Evolutionary conservation across 164 flowering plant species (phyloP), one percentile per base, ranked within the genome.

Genomic region (Liquidambar formosana): DNA sequence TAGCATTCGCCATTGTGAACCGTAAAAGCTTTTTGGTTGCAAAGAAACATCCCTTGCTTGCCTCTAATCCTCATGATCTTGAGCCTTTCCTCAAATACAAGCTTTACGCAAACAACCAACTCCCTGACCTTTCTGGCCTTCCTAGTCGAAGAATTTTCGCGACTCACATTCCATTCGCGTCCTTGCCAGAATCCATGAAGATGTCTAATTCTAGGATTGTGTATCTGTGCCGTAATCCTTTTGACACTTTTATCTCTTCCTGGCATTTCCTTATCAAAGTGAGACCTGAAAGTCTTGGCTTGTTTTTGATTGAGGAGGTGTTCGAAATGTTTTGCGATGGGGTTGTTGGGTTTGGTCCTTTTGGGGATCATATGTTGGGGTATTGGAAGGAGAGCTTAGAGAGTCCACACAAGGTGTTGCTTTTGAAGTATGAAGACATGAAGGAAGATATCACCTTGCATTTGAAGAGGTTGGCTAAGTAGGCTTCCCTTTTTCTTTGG

Each of bases 341-440:
- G 0, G 73, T 57, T 2, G 27, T 74, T 0, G 79, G 79, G 45
- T 79, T 66, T 23, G 87, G 87, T 8, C 87, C 87, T 0, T 79
- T 75, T 47, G 81, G 88, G 88, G 80, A 74, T 0, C 88, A 84
- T 23, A 76, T 84, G 79, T 59, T 79, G 67, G 85, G 83, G 70
- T 81, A 81, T 53, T 81, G 85, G 85, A 73, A 76, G 3, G 78
- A 68, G 52, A 84, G 88, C 68, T 13, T 72, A 45, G 70, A 61
- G 69, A 62, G 49, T 14, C 85, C 83, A 0, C 25, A 81, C 10
- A 76, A 75, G 57, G 79, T 84, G 8, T 44, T 84, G 69, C 79
- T 84, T 65, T 59, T 84, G 66, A 76, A 74, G 77, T 84, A 81
- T n/a, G 87, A 84, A 49, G 83, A 82, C 10, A 59, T 80, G 80